Evolutionary conservation across 164 flowering plant species (phyloP).

Genomic region (Amborella trichopoda): DNA sequence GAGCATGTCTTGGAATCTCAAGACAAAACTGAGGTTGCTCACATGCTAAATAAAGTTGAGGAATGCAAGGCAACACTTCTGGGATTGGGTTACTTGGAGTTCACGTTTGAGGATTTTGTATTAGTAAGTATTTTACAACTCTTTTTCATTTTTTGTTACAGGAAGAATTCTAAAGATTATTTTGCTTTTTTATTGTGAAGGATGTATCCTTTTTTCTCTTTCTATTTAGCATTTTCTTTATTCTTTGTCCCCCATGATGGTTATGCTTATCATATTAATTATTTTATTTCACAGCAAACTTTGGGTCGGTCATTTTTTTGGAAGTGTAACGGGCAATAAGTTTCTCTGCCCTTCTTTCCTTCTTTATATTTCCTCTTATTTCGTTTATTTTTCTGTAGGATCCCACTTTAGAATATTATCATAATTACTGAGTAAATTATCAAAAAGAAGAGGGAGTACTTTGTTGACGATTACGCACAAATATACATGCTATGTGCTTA

Average conservation of each 20-base stretch:
- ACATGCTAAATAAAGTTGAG: constrained; percentile 58
- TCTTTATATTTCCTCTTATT: too few relatives aligned
- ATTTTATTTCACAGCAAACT: too few relatives aligned
- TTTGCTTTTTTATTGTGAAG: constrained; percentile 7
- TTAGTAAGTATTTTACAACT: constrained; percentile 42
- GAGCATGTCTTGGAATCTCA: constrained; percentile 82
- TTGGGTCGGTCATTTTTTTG: too few relatives aligned
- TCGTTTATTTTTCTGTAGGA: too few relatives aligned
- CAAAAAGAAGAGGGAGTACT: too few relatives aligned
- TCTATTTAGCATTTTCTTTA: neutral
- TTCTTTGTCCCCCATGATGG: neutral
- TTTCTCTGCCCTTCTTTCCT: too few relatives aligned
- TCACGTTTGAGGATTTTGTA: constrained; percentile 95
- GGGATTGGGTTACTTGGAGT: constrained; percentile 72
- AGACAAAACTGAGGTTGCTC: constrained; percentile 74
- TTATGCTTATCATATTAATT: too few relatives aligned
- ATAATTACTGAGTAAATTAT: too few relatives aligned
- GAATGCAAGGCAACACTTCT: constrained; percentile 78
- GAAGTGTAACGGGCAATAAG: too few relatives aligned
- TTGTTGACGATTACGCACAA: too few relatives aligned
- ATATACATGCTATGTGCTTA: too few relatives aligned
- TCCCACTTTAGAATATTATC: too few relatives aligned
- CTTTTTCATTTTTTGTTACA: neutral
- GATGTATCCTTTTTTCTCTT: constrained; percentile 6
- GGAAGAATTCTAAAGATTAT: neutral